Evolutionary conservation across 2,329 filamentous ascomycete genomes (phyloP).

Genomic region (Pseudogymnoascus verrucosus): DNA sequence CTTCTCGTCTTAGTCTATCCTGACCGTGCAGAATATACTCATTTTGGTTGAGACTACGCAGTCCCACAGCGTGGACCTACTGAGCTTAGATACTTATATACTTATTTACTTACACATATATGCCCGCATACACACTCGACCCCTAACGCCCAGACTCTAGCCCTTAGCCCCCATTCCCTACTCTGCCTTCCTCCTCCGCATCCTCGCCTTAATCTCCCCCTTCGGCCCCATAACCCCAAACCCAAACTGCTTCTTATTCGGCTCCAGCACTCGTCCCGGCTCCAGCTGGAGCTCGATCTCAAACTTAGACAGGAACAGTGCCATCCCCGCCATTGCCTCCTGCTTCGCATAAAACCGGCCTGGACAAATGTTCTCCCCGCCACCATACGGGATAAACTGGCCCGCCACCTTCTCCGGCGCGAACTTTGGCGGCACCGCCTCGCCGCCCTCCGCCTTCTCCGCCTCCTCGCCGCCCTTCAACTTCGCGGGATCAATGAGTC

Average conservation of each 20-base stretch:
- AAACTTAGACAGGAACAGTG: constrained; percentile 26
- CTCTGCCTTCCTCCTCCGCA: constrained; percentile 15
- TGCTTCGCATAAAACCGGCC: constrained; percentile 32
- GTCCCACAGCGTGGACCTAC: background rate
- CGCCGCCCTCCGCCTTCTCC: background rate
- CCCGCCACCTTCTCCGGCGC: constrained; percentile 24
- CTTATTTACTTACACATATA: too few species aligned
- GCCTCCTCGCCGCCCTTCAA: background rate
- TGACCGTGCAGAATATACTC: too few species aligned
- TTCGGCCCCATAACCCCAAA: constrained; percentile 18
- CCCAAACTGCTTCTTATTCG: constrained; percentile 17
- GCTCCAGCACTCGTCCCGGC: constrained; percentile 7
- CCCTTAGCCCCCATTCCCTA: background rate
- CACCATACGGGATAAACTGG: constrained; percentile 30
- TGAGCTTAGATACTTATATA: background rate
- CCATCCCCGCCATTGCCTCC: constrained; percentile 27
- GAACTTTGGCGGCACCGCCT: constrained; percentile 17
- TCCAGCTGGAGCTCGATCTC: constrained; percentile 25
- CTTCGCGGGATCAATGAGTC: constrained; percentile 15
- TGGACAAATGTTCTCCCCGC: constrained; percentile 29
- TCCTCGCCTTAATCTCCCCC: constrained; percentile 14
- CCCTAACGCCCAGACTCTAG: background rate
- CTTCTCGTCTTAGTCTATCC: too few species aligned
- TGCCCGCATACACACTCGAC: background rate
- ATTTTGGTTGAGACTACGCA: too few species aligned